Conservation (phyloP, 2,329 filamentous ascomycete genomes). For the Coleophoma crateriformis region DNA sequence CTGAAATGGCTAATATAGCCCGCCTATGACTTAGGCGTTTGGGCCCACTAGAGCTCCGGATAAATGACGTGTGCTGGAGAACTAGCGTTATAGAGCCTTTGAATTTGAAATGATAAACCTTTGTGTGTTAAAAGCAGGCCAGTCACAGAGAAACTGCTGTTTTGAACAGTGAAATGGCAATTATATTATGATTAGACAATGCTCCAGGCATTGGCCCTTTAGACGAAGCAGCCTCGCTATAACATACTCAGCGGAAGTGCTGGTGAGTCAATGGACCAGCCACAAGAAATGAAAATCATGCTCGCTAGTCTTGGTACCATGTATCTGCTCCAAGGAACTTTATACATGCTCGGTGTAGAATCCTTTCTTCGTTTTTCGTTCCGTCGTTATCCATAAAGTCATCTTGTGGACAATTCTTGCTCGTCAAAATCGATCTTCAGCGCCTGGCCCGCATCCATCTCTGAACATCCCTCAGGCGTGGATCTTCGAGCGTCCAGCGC, state of each 20-base stretch:
- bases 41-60: neutral
- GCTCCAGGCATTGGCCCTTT: slow-evolving; percentile 11
- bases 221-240: neutral
- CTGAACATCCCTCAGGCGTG: slow-evolving; percentile 49
- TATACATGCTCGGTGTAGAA: neutral
- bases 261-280: neutral
- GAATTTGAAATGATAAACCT: no score
- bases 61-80: neutral
- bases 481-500: slow-evolving; percentile 60
- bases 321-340: neutral
- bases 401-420: no score
- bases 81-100: neutral
- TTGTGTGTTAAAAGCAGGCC: no score
- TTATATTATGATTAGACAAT: slow-evolving; percentile 4
- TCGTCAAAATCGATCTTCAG: slow-evolving; percentile 5
- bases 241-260: neutral
- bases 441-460: slow-evolving; percentile 48
- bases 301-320: slow-evolving; percentile 1
- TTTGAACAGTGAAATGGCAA: neutral
- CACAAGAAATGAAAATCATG: slow-evolving; percentile 4
- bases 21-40: neutral
- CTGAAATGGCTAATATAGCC: neutral
- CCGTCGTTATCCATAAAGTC: neutral
- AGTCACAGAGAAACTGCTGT: no score
- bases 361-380: slow-evolving; percentile 1